phyloP scores from a whole-genome alignment of 2,329 filamentous ascomycete species.

The Oidium heveae region DNA sequence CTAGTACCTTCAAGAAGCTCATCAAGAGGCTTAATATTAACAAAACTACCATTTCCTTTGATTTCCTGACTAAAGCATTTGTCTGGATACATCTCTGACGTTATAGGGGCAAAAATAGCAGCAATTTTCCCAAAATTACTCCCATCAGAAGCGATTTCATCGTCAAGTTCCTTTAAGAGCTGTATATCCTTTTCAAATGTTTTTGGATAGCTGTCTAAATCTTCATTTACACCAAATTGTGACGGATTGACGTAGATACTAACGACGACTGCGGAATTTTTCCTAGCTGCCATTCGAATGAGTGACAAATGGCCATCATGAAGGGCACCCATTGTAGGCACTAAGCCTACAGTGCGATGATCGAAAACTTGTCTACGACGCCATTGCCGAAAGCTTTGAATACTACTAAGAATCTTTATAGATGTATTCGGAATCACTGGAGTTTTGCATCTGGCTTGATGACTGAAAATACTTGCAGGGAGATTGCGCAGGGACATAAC shows the following conservation, averaged over 20 bases:
- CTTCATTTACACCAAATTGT: constrained; percentile 77
- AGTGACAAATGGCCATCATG: constrained; percentile 75
- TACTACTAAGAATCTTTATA: constrained; percentile 52
- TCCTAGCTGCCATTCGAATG: constrained; percentile 56
- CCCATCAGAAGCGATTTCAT: constrained; percentile 39
- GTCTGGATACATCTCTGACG: constrained; percentile 66
- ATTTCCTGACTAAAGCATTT: constrained; percentile 43
- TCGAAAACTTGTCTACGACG: constrained; percentile 38
- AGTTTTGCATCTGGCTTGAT: constrained; percentile 4
- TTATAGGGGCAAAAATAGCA: constrained; percentile 69
- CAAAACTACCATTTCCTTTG: constrained; percentile 62
- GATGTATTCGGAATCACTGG: constrained; percentile 24
- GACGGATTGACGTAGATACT: constrained; percentile 92
- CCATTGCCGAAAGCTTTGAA: constrained; percentile 43
- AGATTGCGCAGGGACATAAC: not conserved
- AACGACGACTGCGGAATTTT: constrained; percentile 71
- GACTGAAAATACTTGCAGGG: constrained; percentile 3
- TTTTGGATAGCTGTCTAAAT: constrained; percentile 68
- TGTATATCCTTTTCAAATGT: constrained; percentile 62
- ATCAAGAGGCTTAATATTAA: constrained; percentile 68
- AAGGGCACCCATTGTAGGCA: constrained; percentile 96
- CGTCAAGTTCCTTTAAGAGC: constrained; percentile 40
- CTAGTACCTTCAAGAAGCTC: constrained; percentile 62
- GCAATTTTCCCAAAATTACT: constrained; percentile 39
- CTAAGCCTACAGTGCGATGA: constrained; percentile 55